phyloP scores from a whole-genome alignment of 2,329 filamentous ascomycete genomes.

The Phialophora chinensis region DNA sequence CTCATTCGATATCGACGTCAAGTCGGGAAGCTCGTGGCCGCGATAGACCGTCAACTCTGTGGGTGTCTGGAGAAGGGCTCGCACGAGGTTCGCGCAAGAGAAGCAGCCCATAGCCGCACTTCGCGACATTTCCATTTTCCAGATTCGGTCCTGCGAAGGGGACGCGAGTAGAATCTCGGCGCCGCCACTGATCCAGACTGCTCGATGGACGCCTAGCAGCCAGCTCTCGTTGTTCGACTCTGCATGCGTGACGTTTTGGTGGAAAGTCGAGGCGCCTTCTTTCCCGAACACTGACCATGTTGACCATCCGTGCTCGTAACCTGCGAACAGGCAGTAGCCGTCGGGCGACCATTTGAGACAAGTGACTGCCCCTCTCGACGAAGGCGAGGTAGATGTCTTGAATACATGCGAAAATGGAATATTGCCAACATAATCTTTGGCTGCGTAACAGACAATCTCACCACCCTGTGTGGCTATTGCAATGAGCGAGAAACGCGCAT shows the following conservation, averaged over 20 bases:
- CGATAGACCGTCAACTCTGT: constrained; percentile 89
- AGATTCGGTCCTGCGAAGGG: constrained; percentile 76
- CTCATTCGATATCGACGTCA: constrained; percentile 90
- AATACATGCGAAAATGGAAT: constrained; percentile 86
- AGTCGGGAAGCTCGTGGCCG: constrained; percentile 87
- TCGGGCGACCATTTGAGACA: constrained; percentile 88
- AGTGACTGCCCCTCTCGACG: constrained; percentile 72
- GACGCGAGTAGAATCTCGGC: constrained; percentile 81
- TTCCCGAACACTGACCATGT: constrained; percentile 98
- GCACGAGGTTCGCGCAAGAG: constrained; percentile 85
- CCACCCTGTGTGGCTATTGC: constrained; percentile 83
- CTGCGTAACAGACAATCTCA: constrained; percentile 85
- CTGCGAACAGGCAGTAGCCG: constrained; percentile 93
- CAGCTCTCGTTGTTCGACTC: constrained; percentile 77
- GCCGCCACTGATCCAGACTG: constrained; percentile 85
- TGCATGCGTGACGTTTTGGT: constrained; percentile 68
- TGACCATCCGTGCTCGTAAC: constrained; percentile 90
- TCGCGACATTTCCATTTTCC: constrained; percentile 88
- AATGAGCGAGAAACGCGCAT: constrained; percentile 92
- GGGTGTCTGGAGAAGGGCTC: constrained; percentile 86
- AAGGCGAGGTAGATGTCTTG: constrained; percentile 68
- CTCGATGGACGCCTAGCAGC: constrained; percentile 78
- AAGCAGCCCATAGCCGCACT: constrained; percentile 94
- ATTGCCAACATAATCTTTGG: constrained; percentile 90
- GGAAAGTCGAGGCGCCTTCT: constrained; percentile 82